Base-by-base conservation (phyloP, 179 eudicot species). In the Beta lomatogona region DNA sequence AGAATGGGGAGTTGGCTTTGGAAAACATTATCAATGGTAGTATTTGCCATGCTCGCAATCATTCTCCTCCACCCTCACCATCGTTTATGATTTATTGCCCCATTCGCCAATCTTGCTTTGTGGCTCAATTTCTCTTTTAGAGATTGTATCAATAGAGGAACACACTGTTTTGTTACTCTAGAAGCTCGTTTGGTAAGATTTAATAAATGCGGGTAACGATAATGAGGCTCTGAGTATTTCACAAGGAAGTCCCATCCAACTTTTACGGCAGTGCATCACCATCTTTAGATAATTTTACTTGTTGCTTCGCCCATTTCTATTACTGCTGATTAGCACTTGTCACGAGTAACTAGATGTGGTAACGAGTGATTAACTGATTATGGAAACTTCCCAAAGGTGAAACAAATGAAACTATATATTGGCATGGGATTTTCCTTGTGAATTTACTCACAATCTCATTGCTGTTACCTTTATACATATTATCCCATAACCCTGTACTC, bases 1-100 rank as follows among this genome's bases (percentile, higher is more conserved):
- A 85, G 98, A 98, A 60, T 90, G 98, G 86, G 98, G 99, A 53
- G 92, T 94, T 21, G 99, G 99, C 44, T 88, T 95, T 83, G 98
- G 95, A 45, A 97, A 95, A 25, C 21, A 28, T 54, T 31, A 16
- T 54, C 18, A 14, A 28, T 73, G 77, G n/a, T 28, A 14, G 3
- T 8, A 21, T 54, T 54, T 73, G 46, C 55, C 63, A 25, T 12
- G 46, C 46, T 73, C 41, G 5, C 63, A 10, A 25, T 25, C 44
- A 45, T 50, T 8, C 45, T 0, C 5, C 5, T n/a, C 58, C 3
- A 0, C 13, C 8, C 19, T 25, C 73, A 15, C 6, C 0, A 2
- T 31, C 46, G 13, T 13, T 65, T 25, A 36, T 36, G 41, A 36
- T 36, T 36, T 36, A 36, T 0, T 63, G 31, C 22, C 28, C 28